Percentiles rank a stretch among this genome's conserved stretches.
These are phyloP conservation scores for Boletus reticulatus DNA, from an alignment of 768 basidiomycete species.

Conservation along the genomic window DNA sequence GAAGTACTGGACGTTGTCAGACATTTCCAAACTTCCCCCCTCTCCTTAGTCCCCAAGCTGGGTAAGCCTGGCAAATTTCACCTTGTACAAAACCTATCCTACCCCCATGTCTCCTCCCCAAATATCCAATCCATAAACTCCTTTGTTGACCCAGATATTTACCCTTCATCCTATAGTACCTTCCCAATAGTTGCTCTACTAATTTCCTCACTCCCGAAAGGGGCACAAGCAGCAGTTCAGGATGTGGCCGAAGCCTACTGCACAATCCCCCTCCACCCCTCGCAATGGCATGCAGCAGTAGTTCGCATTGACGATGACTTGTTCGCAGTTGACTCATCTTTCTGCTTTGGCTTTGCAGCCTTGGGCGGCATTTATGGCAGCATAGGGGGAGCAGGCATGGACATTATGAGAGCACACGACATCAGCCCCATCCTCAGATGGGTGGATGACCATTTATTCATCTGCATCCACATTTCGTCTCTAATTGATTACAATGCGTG, in stretches of 20 bases:
- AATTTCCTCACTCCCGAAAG: neutral
- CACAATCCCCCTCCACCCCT: neutral
- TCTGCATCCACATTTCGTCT: neutral
- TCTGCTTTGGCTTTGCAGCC: neutral
- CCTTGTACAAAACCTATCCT: constrained; percentile 33
- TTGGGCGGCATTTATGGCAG: neutral
- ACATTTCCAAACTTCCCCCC: constrained; percentile 28
- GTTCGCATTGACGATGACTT: accelerated
- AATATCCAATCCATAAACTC: constrained; percentile 34
- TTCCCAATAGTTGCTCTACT: neutral
- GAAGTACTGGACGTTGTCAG: constrained; percentile 18
- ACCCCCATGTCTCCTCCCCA: neutral
- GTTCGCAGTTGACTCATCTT: neutral
- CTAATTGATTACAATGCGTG: too few species aligned
- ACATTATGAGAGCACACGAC: neutral
- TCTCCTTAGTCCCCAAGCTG: constrained; percentile 29
- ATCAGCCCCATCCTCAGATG: neutral
- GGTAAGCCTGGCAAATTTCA: constrained; percentile 20
- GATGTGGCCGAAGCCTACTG: neutral
- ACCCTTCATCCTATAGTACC: neutral
- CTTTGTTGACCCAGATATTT: constrained; percentile 23
- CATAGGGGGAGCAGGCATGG: accelerated
- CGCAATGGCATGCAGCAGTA: neutral
- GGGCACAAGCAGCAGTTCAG: neutral
- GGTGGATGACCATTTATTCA: neutral